Conservation (phyloP, 345 rosid genomes). For the Turnera subulata region DNA sequence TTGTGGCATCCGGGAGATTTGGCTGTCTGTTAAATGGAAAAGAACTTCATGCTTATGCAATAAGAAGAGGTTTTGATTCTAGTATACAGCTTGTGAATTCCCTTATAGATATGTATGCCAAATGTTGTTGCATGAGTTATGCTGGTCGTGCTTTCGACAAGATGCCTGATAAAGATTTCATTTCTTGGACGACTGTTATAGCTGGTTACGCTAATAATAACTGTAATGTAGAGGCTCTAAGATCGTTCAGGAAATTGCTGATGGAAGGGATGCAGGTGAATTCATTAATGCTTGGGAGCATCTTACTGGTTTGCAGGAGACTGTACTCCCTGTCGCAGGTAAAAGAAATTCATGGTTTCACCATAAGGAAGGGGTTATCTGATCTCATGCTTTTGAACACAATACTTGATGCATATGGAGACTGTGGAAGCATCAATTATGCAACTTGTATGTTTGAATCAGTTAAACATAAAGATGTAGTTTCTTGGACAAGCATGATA, state of each 20-base stretch:
- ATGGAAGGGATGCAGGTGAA: conserved; percentile 40
- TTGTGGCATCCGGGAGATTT: conserved; percentile 58
- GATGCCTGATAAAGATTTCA: conserved; percentile 55
- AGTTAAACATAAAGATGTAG: conserved; percentile 57
- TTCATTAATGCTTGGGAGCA: conserved; percentile 74
- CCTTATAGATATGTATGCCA: conserved; percentile 74
- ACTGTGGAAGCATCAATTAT: conserved; percentile 48
- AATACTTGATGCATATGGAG: conserved; percentile 64
- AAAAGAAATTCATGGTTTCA: conserved; percentile 71
- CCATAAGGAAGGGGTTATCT: conserved; percentile 46
- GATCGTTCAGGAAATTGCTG: conserved; percentile 46
- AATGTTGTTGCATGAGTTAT: conserved; percentile 48
- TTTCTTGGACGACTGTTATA: conserved; percentile 80
- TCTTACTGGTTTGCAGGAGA: conserved; percentile 55
- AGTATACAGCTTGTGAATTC: conserved; percentile 64
- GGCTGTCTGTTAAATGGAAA: conserved; percentile 56
- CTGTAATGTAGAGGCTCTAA: conserved; percentile 44
- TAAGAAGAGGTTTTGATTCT: conserved; percentile 52
- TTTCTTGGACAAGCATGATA: conserved; percentile 92
- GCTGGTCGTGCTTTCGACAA: conserved; percentile 49
- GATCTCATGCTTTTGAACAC: conserved; percentile 61
- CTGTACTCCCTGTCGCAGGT: conserved; percentile 33
- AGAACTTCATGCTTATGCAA: conserved; percentile 70
- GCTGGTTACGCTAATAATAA: conserved; percentile 70
- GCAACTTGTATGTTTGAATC: conserved; percentile 52